Evolutionary conservation across 106 monocot genomes (phyloP), one percentile per base, ranked within the genome.

Genomic region (Iris macrosiphon): DNA sequence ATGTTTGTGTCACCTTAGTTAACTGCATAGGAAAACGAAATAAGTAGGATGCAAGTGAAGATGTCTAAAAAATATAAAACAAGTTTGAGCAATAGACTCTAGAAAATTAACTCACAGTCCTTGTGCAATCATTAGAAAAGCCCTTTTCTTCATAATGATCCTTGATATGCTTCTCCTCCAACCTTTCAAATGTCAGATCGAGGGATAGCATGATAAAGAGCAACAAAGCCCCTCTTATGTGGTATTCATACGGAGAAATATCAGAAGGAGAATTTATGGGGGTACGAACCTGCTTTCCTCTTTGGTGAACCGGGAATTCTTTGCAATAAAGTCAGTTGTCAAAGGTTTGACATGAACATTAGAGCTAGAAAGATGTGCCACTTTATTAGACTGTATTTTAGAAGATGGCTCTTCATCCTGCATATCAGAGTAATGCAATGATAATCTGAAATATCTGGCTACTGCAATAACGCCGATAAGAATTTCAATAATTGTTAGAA

Each of bases 391-490:
- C n/a, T n/a, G n/a, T n/a, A n/a, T n/a, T n/a, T n/a, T n/a, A n/a
- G n/a, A 15, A 26, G 37, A 61, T 24, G 58, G 14, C n/a, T 69
- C 81, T 25, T 55, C 71, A 46, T 77, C 73, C 81, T 82, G 55
- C 52, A 52, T 17, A 58, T 24, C 22, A 57, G n/a, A n/a, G n/a
- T n/a, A n/a, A n/a, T n/a, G n/a, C n/a, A n/a, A n/a, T n/a, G n/a
- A n/a, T n/a, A n/a, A n/a, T n/a, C n/a, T n/a, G n/a, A n/a, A n/a
- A n/a, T n/a, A n/a, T n/a, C n/a, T n/a, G n/a, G n/a, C n/a, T n/a
- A n/a, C n/a, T n/a, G n/a, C n/a, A n/a, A n/a, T n/a, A n/a, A n/a
- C n/a, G n/a, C n/a, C n/a, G n/a, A n/a, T n/a, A n/a, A n/a, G n/a
- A n/a, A n/a, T n/a, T n/a, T n/a, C n/a, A n/a, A n/a, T n/a, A n/a